Percentiles rank a stretch among this genome's conserved stretches.
These are phyloP conservation scores for Chytriomyces confervae DNA, from an alignment of 192 early-diverging fungal species.

Conservation along the genomic window DNA sequence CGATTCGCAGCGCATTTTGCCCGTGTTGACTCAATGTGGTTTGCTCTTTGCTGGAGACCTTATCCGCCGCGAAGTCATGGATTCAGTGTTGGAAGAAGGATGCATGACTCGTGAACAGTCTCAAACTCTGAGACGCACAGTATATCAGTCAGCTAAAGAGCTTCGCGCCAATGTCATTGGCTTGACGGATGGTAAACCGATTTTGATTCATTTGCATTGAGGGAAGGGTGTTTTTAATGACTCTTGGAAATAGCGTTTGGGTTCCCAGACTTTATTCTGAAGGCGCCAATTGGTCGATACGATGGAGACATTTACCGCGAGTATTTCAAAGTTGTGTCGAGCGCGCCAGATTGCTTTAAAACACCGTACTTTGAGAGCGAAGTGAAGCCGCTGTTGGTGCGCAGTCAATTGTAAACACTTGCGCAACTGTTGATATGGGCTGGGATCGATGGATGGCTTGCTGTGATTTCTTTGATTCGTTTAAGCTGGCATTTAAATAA, in stretches of 20 bases:
- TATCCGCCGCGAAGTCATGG: conserved; percentile 12
- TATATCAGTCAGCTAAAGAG: conserved; percentile 67
- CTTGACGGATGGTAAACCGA: conserved; percentile 66
- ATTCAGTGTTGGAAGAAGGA: background rate
- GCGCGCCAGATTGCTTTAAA: conserved; percentile 72
- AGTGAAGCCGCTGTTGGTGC: conserved; percentile 75
- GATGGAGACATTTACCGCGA: conserved; percentile 81
- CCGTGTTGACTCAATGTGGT: conserved; percentile 8
- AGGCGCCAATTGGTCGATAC: conserved; percentile 84
- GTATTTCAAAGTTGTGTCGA: conserved; percentile 85
- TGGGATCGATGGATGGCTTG: too few species aligned
- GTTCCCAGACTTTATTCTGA: conserved; percentile 86
- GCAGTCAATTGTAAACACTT: background rate
- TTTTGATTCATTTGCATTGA: conserved; percentile 6
- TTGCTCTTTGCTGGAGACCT: conserved; percentile 22
- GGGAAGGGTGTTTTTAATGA: too few species aligned
- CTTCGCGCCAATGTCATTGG: conserved; percentile 84
- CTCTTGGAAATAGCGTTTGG: conserved; percentile 69
- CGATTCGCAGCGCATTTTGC: background rate
- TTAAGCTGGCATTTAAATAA: too few species aligned
- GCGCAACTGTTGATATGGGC: too few species aligned
- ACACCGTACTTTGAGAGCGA: conserved; percentile 80
- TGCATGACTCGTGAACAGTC: conserved; percentile 54
- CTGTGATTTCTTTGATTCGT: too few species aligned
- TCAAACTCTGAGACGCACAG: conserved; percentile 68